Conservation (phyloP, 495 filamentous ascomycete genomes). For the Tetracladium marchalianum region DNA sequence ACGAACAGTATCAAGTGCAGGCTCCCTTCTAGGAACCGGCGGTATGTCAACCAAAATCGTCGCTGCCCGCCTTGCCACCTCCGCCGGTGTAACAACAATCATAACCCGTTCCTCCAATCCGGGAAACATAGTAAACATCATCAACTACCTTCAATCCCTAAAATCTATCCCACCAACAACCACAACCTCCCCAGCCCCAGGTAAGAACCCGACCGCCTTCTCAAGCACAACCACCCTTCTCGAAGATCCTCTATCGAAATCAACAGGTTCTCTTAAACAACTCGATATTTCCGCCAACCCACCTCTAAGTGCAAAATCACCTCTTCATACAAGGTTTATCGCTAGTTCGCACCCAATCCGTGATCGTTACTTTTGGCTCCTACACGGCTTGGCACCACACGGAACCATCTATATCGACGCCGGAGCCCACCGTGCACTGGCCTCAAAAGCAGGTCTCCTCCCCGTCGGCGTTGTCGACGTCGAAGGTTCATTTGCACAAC, state of each 20-base stretch:
- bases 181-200: slow-evolving; percentile 8
- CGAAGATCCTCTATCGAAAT: slow-evolving; percentile 24
- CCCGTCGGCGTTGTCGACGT: slow-evolving; percentile 87
- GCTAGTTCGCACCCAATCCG: slow-evolving; percentile 79
- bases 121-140: slow-evolving; percentile 83
- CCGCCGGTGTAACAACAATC: slow-evolving; percentile 88
- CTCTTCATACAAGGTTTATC: slow-evolving; percentile 87
- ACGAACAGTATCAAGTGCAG: slow-evolving; percentile 67
- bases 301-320: slow-evolving; percentile 27
- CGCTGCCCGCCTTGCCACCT: slow-evolving; percentile 85
- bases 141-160: slow-evolving; percentile 63
- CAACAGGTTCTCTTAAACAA: slow-evolving; percentile 25
- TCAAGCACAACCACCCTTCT: slow-evolving; percentile 4
- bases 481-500: slow-evolving; percentile 76
- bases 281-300: slow-evolving; percentile 1
- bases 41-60: slow-evolving; percentile 98
- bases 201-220: slow-evolving; percentile 12
- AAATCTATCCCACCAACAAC: slow-evolving; percentile 20
- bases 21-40: slow-evolving; percentile 85
- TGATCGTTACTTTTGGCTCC: slow-evolving; percentile 92
- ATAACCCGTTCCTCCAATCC: slow-evolving; percentile 88
- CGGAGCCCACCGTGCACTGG: slow-evolving; percentile 71
- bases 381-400: slow-evolving; percentile 86
- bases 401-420: slow-evolving; percentile 87
- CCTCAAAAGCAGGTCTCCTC: slow-evolving; percentile 76